Conservation (phyloP, 306 rosid genomes). For the Boehmeria nivea region DNA sequence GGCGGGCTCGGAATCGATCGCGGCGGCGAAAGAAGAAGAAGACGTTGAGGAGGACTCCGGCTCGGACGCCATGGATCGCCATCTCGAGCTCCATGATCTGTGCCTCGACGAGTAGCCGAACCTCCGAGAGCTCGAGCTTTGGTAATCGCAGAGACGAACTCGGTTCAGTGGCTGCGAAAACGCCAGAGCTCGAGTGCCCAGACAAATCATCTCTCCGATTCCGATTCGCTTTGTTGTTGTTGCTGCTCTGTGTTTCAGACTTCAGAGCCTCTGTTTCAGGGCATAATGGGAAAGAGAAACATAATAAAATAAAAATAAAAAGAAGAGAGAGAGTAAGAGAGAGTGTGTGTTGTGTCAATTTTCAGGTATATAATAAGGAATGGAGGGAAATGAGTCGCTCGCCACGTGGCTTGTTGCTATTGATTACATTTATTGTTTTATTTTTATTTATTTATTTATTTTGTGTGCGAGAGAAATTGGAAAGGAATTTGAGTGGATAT, state of each 20-base stretch:
- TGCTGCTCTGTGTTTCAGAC: not conserved
- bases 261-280: no score
- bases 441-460: no score
- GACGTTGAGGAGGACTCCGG: slow-evolving; percentile 44
- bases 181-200: slow-evolving; percentile 37
- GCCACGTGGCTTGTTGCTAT: not conserved
- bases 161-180: slow-evolving; percentile 28
- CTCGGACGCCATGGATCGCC: slow-evolving; percentile 48
- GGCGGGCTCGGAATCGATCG: slow-evolving; percentile 52
- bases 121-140: slow-evolving; percentile 18
- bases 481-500: no score
- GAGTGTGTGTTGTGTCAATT: not conserved
- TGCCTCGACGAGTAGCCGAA: slow-evolving; percentile 14
- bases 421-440: no score
- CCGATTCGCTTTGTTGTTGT: not conserved
- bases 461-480: no score
- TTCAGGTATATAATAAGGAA: not conserved
- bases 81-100: slow-evolving; percentile 19
- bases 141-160: slow-evolving; percentile 12
- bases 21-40: slow-evolving; percentile 46
- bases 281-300: no score
- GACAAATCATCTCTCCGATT: slow-evolving; percentile 30
- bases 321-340: not conserved
- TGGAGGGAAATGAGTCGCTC: not conserved
- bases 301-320: no score